Base-by-base conservation (phyloP, 2,329 filamentous ascomycete genomes). In the Epichloe coenophiala region DNA sequence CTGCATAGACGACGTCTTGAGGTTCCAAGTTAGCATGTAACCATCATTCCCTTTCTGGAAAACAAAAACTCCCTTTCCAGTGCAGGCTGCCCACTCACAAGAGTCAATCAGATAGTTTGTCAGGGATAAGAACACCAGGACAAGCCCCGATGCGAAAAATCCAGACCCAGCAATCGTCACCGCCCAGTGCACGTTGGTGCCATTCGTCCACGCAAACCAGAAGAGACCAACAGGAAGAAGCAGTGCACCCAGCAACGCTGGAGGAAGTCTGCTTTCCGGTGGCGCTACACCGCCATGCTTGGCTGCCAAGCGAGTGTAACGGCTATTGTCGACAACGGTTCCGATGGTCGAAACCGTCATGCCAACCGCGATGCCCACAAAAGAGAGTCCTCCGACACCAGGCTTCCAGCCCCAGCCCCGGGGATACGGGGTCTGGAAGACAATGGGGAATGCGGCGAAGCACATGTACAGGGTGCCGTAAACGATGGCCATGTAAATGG, bases 21-120 rank as follows among this genome's bases (percentile, higher is more conserved):
- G 31, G 31, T 9, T 31, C n/a, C 31, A 31, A 31, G 31, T 31
- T 4, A 11, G 31, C 9, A 31, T 31, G 31, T 31, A n/a, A 4
- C 31, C 31, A 31, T 31, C 9, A 31, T 11, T 31, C 3, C 3
- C 31, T 31, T 4, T 31, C 27, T 31, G 27, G 27, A 11, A 4
- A 4, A 31, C 3, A 31, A 31, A 31, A 31, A 6, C 15, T 45
- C 19, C 12, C 9, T 21, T 12, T 27, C 21, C 12, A 19, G 13
- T 6, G 19, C 15, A 35, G 33, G 12, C 12, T 37, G 13, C 5
- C 36, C 38, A 52, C 63, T 63, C 53, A 66, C 65, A 81, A 5
- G 79, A 69, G 59, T 86, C 84, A 54, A 86, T 77, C 12, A 86
- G 72, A 64, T 86, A 86, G 65, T 80, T 83, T 60, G 80, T 73